Base-by-base conservation (phyloP, 192 early-diverging fungal genomes). In the Allomyces arbusculus region DNA sequence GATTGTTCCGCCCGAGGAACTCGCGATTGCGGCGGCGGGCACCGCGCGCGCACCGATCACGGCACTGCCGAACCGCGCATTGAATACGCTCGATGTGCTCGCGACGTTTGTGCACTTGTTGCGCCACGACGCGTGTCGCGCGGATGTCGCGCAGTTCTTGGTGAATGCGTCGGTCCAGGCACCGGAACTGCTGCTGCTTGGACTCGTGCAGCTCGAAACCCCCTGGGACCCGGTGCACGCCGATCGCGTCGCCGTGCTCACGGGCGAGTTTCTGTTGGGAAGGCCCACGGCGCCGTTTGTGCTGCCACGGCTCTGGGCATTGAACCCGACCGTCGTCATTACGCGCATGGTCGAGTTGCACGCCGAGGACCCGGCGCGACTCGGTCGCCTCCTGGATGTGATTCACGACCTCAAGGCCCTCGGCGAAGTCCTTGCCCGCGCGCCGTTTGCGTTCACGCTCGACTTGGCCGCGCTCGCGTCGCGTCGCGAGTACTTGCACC, bases 401-500 rank as follows among this genome's bases (percentile, higher is more conserved):
- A 77, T 84, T 4, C 86, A 91, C 64, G 91, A 92, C 66, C 75
- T 90, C 61, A 87, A 85, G 75, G 85, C 87, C 10, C 69, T 91
- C n/a, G 71, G 79, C 19, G 75, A 79, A 58, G 80, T 92, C 26
- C 70, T 92, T 10, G 84, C 89, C 62, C 71, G 78, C 14, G 82
- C 85, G 63, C 81, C 82, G 4, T 84, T 78, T 64, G 69, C 72
- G 1, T 91, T 92, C 71, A 66, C 86, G 0, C 87, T 92, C 62
- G 91, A 91, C 63, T 68, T 92, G 22, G 89, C 89, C 25, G 80
- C 87, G 0, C 73, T 92, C 14, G 89, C 91, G 4, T 85, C 85
- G 3, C 77, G 88, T 9, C 74, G 87, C 24, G 87, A 90, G 66
- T 87, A 83, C 62, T 69, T 92, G 5, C 90, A 88, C 65, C 68